Evolutionary conservation across 345 rosid genomes (phyloP).

Genomic region (Murraya paniculata): DNA sequence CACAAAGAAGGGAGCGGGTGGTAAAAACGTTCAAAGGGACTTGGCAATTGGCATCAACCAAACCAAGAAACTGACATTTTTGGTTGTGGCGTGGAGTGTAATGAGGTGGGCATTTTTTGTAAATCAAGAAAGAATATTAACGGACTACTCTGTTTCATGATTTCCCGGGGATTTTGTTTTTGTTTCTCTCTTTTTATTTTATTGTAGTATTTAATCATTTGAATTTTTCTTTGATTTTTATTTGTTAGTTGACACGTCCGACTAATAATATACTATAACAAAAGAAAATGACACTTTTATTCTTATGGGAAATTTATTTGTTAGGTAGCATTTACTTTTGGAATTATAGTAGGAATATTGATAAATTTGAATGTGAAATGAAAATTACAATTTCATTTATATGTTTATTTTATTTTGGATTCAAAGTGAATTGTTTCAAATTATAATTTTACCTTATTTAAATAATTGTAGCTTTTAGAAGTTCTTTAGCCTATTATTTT

Average conservation of each 20-base stretch:
- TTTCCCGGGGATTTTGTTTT: slow-evolving; percentile 2
- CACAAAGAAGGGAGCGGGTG: background rate
- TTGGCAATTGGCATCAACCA: background rate
- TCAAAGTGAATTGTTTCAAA: too few relatives aligned
- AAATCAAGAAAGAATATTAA: background rate
- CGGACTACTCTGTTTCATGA: background rate
- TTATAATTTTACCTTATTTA: fast-evolving
- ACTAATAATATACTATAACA: too few relatives aligned
- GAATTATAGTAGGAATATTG: too few relatives aligned
- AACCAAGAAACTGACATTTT: background rate
- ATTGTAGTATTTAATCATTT: background rate
- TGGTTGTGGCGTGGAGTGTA: background rate
- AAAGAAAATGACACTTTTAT: too few relatives aligned
- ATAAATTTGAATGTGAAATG: too few relatives aligned
- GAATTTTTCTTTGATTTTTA: background rate
- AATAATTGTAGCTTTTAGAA: fast-evolving
- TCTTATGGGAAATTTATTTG: too few relatives aligned
- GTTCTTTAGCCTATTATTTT: too few relatives aligned
- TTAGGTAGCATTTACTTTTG: fast-evolving
- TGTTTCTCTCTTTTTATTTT: background rate
- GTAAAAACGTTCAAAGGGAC: background rate
- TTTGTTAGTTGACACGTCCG: too few relatives aligned
- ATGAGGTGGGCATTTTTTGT: background rate
- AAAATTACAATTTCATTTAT: too few relatives aligned
- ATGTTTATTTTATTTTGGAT: too few relatives aligned